Conservation (phyloP, 805 yeast species). For the Torulaspora franciscae region DNA sequence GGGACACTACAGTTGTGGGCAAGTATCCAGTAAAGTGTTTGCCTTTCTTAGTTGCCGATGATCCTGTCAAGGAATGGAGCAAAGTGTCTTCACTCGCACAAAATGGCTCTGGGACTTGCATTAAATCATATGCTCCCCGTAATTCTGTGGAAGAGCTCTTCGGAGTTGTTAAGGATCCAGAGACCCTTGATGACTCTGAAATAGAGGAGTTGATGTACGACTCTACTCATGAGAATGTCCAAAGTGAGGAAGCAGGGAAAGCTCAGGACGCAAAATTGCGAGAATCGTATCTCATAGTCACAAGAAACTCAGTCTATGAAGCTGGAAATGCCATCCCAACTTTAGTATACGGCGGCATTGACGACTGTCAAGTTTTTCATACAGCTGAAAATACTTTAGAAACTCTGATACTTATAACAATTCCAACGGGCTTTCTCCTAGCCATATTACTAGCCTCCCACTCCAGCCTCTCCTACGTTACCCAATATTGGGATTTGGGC, state of each 20-base stretch:
- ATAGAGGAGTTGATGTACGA: constrained; percentile 20
- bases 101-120: not conserved
- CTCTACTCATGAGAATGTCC: not conserved
- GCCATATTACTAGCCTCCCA: constrained; percentile 11
- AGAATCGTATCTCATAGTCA: constrained; percentile 13
- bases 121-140: constrained; percentile 8
- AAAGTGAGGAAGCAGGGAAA: not conserved
- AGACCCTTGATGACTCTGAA: constrained; percentile 30
- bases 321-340: constrained; percentile 14
- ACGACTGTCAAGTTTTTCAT: constrained; percentile 17
- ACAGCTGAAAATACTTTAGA: not conserved
- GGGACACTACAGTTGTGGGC: constrained; percentile 4
- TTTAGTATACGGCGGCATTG: constrained; percentile 15
- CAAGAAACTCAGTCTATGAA: constrained; percentile 15
- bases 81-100: not conserved
- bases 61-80: not conserved
- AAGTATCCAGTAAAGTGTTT: constrained; percentile 11
- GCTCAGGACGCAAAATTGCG: not conserved
- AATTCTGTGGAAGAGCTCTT: constrained; percentile 6
- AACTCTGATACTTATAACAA: constrained; percentile 17
- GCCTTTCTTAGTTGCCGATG: constrained; percentile 1
- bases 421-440: constrained; percentile 17
- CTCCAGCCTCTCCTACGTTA: constrained; percentile 5
- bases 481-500: constrained; percentile 26
- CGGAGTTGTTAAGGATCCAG: constrained; percentile 22